phyloP scores from a whole-genome alignment of 2,329 filamentous ascomycete genomes.

The Monosporascus cannonballus region DNA sequence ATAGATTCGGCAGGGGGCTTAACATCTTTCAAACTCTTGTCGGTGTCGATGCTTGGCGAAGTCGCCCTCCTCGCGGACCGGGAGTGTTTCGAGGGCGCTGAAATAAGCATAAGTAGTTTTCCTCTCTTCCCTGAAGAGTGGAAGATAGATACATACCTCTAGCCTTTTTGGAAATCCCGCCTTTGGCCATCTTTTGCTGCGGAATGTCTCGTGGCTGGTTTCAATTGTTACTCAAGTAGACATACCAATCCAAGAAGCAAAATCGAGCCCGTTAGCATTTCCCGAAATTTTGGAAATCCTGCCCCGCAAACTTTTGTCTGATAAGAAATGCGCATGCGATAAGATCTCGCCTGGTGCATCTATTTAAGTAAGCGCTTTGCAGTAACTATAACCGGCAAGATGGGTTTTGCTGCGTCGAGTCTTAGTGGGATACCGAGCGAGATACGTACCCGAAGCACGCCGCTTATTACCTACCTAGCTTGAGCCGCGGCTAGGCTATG shows the following conservation, averaged over 20 bases:
- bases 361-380: no score
- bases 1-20: slow-evolving; percentile 42
- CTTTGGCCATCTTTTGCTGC: slow-evolving; percentile 27
- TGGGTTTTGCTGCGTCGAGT: no score
- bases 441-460: no score
- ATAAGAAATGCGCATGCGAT: not conserved
- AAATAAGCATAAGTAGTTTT: not conserved
- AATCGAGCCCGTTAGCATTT: not conserved
- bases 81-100: slow-evolving; percentile 63
- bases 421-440: no score
- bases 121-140: not conserved
- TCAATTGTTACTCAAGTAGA: not conserved
- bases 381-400: no score
- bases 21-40: slow-evolving; percentile 63
- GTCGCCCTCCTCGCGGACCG: slow-evolving; percentile 68
- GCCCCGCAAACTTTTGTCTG: slow-evolving; percentile 4
- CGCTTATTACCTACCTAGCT: no score
- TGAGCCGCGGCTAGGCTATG: no score
- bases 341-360: no score
- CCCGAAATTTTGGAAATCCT: slow-evolving; percentile 6
- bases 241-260: not conserved
- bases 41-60: slow-evolving; percentile 62
- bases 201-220: not conserved
- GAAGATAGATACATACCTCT: slow-evolving; percentile 16
- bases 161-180: slow-evolving; percentile 25